These are phyloP conservation scores for Sarocladiaceae sp. DNA, from an alignment of 2,329 filamentous ascomycete genomes.

Conservation along the genomic window DNA sequence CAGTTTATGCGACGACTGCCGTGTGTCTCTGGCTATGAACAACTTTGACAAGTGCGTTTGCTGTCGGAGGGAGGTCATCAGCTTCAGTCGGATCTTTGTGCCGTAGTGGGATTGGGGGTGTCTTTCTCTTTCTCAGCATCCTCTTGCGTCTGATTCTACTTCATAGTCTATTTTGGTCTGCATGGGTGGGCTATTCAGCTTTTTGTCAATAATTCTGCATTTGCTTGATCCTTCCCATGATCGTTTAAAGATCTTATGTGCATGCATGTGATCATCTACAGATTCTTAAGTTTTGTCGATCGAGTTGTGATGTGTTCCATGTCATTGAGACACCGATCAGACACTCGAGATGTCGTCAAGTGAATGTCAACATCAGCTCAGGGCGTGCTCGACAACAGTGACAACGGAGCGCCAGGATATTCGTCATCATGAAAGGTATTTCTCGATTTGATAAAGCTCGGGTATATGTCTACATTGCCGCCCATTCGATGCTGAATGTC, in stretches of 20 bases:
- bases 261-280: too few relatives aligned
- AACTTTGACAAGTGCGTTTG: constrained; percentile 97
- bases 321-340: too few relatives aligned
- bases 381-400: too few relatives aligned
- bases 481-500: constrained; percentile 89
- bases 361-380: too few relatives aligned
- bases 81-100: constrained; percentile 88
- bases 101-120: constrained; percentile 42
- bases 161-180: not conserved
- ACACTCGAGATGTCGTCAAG: too few relatives aligned
- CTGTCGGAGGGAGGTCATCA: constrained; percentile 80
- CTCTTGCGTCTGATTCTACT: not conserved
- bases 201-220: not conserved
- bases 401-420: too few relatives aligned
- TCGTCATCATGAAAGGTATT: too few relatives aligned
- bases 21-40: constrained; percentile 90
- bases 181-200: not conserved
- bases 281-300: too few relatives aligned
- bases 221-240: too few relatives aligned
- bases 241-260: too few relatives aligned
- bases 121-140: constrained; percentile 9
- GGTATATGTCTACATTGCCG: constrained; percentile 65
- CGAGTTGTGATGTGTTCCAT: too few relatives aligned
- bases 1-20: constrained; percentile 90
- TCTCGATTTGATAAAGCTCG: not conserved